Conservation (phyloP, 257 asterid species). For the Ocimum tenuiflorum region DNA sequence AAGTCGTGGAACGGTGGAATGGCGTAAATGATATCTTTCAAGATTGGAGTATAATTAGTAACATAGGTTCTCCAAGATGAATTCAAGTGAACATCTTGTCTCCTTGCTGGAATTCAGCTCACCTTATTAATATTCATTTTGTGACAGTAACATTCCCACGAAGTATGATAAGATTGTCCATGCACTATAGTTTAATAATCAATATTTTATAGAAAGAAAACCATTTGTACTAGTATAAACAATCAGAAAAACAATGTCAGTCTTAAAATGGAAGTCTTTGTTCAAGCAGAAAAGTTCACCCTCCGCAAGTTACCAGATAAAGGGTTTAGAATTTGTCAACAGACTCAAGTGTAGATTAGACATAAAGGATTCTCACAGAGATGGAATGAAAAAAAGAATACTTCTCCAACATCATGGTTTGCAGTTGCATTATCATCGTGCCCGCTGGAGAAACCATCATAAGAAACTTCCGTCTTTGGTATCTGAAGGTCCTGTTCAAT, state of each 20-base stretch:
- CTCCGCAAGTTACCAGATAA: background rate
- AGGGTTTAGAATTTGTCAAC: background rate
- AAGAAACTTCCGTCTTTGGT: constrained; percentile 33
- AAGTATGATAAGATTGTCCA: background rate
- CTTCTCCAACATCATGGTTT: constrained; percentile 28
- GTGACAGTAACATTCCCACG: background rate
- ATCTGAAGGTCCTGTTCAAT: constrained; percentile 31
- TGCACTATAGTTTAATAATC: background rate
- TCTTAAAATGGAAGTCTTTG: background rate
- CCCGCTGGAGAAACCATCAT: constrained; percentile 19
- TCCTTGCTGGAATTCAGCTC: background rate
- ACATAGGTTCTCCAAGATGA: background rate
- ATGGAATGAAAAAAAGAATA: constrained; percentile 2
- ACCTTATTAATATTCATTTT: background rate
- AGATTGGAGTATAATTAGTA: background rate
- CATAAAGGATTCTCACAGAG: background rate
- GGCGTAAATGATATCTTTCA: background rate
- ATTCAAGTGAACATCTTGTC: background rate
- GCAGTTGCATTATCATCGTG: constrained; percentile 20
- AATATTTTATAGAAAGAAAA: background rate
- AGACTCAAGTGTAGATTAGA: constrained; percentile 3
- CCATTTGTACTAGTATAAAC: background rate
- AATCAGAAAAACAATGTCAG: background rate
- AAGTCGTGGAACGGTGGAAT: background rate
- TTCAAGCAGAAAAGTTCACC: background rate